Percentiles rank a stretch among this genome's conserved stretches.
Conservation (phyloP, 2,329 filamentous ascomycete genomes). For the Dothideomycetes sp. region DNA sequence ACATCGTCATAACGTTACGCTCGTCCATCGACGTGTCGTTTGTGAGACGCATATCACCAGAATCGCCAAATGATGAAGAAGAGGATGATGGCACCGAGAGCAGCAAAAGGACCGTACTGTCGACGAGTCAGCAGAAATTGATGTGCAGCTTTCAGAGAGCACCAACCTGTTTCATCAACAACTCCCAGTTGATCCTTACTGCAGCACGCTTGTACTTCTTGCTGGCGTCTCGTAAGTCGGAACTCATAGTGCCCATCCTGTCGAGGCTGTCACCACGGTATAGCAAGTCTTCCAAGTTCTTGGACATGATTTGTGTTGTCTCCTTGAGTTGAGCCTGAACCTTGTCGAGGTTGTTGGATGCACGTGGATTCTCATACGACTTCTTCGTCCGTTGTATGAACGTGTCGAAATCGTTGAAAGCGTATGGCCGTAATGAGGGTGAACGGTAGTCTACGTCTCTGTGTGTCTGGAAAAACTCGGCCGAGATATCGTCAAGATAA, state of each 20-base stretch:
- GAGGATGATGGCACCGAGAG: conserved; percentile 69
- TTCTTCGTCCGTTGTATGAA: conserved; percentile 91
- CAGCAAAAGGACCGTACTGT: conserved; percentile 80
- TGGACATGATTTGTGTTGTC: conserved; percentile 98
- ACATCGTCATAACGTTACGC: neutral
- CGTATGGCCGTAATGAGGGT: conserved; percentile 75
- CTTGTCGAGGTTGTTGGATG: conserved; percentile 85
- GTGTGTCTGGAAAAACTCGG: conserved; percentile 87
- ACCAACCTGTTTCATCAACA: conserved; percentile 75
- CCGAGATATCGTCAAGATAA: conserved; percentile 84
- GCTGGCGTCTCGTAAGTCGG: conserved; percentile 78
- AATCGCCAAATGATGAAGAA: conserved; percentile 90
- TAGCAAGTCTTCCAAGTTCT: conserved; percentile 96
- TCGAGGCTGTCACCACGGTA: conserved; percentile 92
- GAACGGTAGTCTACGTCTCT: conserved; percentile 62
- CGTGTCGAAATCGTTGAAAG: conserved; percentile 95
- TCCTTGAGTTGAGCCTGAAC: conserved; percentile 95
- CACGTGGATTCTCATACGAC: conserved; percentile 86
- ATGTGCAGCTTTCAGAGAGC: neutral
- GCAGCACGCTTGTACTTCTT: conserved; percentile 90
- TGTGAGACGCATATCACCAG: too few species aligned
- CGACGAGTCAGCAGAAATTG: neutral
- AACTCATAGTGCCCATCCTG: conserved; percentile 92
- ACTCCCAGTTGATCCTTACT: conserved; percentile 94
- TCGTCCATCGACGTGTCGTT: neutral